A percentile compares a stretch with the other conserved stretches of the same genome.
phyloP scores from a whole-genome alignment of 345 rosid species.

The Hypericum androsaemum region DNA sequence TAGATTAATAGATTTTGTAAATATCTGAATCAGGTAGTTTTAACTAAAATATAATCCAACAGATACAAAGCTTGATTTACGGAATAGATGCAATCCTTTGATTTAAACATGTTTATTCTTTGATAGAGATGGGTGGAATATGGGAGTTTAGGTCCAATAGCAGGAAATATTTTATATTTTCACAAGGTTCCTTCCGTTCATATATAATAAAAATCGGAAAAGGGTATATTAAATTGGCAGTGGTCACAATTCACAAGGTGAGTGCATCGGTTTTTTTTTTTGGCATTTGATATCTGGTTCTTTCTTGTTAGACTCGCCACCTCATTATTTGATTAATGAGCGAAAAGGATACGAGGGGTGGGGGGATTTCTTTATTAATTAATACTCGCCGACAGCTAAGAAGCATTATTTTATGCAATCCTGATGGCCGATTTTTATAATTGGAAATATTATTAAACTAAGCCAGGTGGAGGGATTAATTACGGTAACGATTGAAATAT shows the following conservation, averaged over 20 bases:
- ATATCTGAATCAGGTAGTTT: no score
- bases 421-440: background rate
- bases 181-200: no score
- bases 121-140: no score
- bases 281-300: background rate
- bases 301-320: conserved; percentile 10
- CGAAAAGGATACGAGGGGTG: background rate
- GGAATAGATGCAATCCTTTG: no score
- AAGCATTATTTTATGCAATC: conserved; percentile 1
- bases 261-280: background rate
- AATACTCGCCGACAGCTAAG: conserved; percentile 18
- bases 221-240: no score
- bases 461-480: background rate
- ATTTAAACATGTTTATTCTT: no score
- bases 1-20: no score
- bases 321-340: conserved; percentile 5
- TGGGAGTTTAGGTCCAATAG: no score
- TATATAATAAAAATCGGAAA: no score
- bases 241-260: background rate
- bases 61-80: no score
- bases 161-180: no score
- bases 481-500: background rate
- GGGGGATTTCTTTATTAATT: background rate
- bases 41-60: no score
- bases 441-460: conserved; percentile 5